phyloP scores from a whole-genome alignment of 176 grass and related monocot genomes.

The Calamus simplicifolius region DNA sequence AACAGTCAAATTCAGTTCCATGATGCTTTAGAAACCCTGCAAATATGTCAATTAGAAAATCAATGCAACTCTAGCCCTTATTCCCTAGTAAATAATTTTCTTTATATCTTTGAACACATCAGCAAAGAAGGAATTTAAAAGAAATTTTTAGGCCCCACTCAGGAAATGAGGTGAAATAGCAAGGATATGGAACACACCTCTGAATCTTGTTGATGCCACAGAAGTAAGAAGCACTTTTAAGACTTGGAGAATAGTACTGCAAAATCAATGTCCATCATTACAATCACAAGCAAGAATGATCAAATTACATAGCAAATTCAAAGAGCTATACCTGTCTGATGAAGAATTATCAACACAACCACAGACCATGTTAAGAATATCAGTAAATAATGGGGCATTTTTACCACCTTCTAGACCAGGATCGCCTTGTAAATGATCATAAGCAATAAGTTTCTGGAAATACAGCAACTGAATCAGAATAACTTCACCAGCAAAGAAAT shows the following conservation, averaged over 20 bases:
- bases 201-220: constrained; percentile 96
- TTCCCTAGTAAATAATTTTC: no score
- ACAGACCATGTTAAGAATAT: constrained; percentile 81
- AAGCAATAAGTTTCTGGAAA: constrained; percentile 97
- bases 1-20: no score
- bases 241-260: constrained; percentile 93
- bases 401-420: constrained; percentile 91
- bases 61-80: no score
- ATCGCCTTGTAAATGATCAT: constrained; percentile 99
- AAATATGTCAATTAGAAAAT: no score
- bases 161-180: not conserved
- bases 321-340: constrained; percentile 65
- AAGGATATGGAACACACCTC: constrained; percentile 48
- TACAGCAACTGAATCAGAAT: constrained; percentile 31
- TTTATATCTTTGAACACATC: no score
- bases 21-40: no score
- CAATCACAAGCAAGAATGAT: constrained; percentile 9
- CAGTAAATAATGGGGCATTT: constrained; percentile 81
- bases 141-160: not conserved
- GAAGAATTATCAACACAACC: constrained; percentile 93
- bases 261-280: constrained; percentile 1
- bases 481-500: not conserved
- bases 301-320: not conserved
- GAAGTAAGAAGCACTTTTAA: constrained; percentile 97
- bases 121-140: no score